A percentile compares a stretch with the other conserved stretches of the same genome.
Conservation (phyloP, 192 early-diverging fungal species). For the Backusella luteola region DNA sequence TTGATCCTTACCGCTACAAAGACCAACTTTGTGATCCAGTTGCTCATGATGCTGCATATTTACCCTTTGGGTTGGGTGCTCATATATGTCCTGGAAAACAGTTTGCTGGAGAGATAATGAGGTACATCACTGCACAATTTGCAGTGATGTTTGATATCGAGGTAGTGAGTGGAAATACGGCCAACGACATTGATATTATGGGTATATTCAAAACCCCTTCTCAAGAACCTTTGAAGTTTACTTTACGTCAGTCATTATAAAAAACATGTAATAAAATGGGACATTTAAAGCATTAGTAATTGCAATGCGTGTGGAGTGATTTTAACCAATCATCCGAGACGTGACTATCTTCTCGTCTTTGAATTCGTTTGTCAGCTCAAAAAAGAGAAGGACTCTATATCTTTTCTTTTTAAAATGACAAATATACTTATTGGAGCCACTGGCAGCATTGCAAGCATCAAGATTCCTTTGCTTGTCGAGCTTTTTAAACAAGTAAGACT, state of each 20-base stretch:
- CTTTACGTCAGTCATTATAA: not conserved
- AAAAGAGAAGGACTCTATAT: not conserved
- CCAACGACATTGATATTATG: not conserved
- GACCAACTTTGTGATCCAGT: not conserved
- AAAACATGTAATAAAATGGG: no score
- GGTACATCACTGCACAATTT: not conserved
- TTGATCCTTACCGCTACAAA: not conserved
- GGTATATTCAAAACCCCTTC: not conserved
- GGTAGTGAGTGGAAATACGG: not conserved
- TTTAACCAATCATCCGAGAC: not conserved
- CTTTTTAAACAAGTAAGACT: slow-evolving; percentile 30
- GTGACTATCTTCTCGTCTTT: not conserved
- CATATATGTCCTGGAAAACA: not conserved
- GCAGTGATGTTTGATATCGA: not conserved
- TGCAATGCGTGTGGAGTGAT: not conserved
- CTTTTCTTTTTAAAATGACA: not conserved
- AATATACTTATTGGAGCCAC: slow-evolving; percentile 79
- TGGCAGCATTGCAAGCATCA: slow-evolving; percentile 90
- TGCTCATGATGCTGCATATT: not conserved
- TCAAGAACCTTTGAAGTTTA: not conserved
- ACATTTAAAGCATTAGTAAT: not conserved
- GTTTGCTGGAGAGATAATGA: not conserved
- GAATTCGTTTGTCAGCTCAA: not conserved
- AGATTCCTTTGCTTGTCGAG: slow-evolving; percentile 73
- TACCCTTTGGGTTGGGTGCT: not conserved